Base-by-base conservation (phyloP, 305 asterid genomes). In the Petunia hybrid region DNA sequence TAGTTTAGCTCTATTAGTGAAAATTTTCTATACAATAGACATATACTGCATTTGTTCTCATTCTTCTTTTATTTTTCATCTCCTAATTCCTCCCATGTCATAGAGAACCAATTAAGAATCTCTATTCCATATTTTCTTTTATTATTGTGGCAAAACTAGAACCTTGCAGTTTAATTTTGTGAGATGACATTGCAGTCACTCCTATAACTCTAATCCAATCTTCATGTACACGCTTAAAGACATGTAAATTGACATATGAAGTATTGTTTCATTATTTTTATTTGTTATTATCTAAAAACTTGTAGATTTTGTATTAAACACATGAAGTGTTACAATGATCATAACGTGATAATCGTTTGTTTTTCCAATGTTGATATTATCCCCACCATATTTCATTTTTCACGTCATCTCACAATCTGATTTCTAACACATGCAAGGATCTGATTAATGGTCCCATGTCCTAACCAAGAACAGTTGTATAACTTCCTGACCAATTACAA, bases 391-490 rank as follows among this genome's bases (percentile, higher is more conserved):
- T 60, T 60, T 62, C 10, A 73, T 5, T 35, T 51, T 71, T 35
- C 42, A 35, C 1, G 12, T 51, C n/a, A 14, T 51, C 57, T 14
- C 57, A 3, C 61, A 48, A 46, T 71, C 5, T 71, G 61, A 46
- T 48, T 10, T 10, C 42, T 22, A 67, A 67, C 55, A 68, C 56
- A 68, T 42, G 76, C 76, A 68, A 42, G 16, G 57, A 51, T 51
- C 57, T 14, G n/a, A 51, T 22, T 22, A 22, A 22, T 68, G 76
- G 56, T 68, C 42, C 9, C n/a, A 67, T 4, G 74, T 41, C 36
- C 38, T 67, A 67, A 67, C 14, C 39, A 42, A 42, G 4, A 2
- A 42, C 56, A 42, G 35, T 42, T 42, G 76, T 68, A 68, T 42
- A 68, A 16, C 76, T 16, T 43, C 13, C 76, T 68, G 7, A 43